phyloP scores from a whole-genome alignment of 345 rosid species.

The Populus alba region DNA sequence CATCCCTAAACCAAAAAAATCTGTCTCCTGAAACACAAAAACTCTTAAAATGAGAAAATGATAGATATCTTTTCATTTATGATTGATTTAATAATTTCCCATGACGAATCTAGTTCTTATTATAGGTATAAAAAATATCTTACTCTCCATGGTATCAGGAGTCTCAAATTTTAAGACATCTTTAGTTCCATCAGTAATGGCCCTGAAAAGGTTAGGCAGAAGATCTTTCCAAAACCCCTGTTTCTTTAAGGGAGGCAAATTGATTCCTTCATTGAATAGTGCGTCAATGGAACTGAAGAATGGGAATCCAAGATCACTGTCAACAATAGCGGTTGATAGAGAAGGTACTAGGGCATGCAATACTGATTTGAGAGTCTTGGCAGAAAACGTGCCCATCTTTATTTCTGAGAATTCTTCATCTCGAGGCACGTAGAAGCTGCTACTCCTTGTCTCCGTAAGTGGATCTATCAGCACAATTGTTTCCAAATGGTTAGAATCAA shows the following conservation, averaged over 20 bases:
- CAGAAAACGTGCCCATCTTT: constrained; percentile 51
- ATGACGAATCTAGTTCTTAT: neutral
- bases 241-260: no score
- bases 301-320: constrained; percentile 31
- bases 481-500: neutral
- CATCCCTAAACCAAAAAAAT: no score
- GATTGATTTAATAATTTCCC: neutral
- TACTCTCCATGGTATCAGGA: constrained; percentile 53
- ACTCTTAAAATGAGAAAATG: no score
- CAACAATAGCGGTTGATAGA: constrained; percentile 41
- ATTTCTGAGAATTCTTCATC: constrained; percentile 66
- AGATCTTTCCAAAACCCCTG: no score
- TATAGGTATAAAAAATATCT: neutral
- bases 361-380: constrained; percentile 58
- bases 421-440: constrained; percentile 61
- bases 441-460: constrained; percentile 44
- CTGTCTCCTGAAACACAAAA: no score
- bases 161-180: constrained; percentile 52
- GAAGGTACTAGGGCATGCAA: constrained; percentile 59
- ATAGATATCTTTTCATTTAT: no score
- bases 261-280: no score
- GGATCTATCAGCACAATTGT: constrained; percentile 36
- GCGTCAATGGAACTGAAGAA: no score
- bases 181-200: constrained; percentile 29
- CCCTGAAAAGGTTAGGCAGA: constrained; percentile 56